Percentiles rank a stretch among this genome's conserved stretches.
Conservation (phyloP, 768 basidiomycete genomes). For the Rhodocollybia butyracea region DNA sequence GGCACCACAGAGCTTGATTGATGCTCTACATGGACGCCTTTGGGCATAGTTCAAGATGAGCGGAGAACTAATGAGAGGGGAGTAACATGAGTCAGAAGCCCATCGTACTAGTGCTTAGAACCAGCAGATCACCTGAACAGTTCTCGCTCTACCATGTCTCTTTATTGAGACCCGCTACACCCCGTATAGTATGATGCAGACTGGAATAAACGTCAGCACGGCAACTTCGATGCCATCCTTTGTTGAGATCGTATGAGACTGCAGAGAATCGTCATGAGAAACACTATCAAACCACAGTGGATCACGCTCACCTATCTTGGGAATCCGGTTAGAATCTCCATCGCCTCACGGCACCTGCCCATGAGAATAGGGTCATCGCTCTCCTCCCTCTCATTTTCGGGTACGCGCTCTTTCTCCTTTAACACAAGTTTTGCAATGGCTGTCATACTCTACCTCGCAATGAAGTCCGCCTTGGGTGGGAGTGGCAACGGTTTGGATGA, state of each 20-base stretch:
- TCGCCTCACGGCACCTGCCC: no score
- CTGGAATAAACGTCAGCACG: constrained; percentile 85
- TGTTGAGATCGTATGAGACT: constrained; percentile 94
- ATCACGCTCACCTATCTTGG: constrained; percentile 46
- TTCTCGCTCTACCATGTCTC: no score
- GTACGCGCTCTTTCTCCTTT: constrained; percentile 23
- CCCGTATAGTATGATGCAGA: constrained; percentile 82
- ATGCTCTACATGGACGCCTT: constrained; percentile 83
- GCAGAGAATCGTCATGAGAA: constrained; percentile 28
- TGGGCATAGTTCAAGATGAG: constrained; percentile 82
- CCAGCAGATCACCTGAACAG: constrained; percentile 82
- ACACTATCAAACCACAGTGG: background rate
- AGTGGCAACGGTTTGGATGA: background rate
- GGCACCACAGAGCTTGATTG: constrained; percentile 73
- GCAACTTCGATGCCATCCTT: constrained; percentile 90
- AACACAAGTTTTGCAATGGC: constrained; percentile 24
- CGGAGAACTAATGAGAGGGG: constrained; percentile 64
- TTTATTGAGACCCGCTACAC: constrained; percentile 85
- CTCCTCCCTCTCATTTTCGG: no score
- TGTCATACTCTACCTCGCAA: constrained; percentile 17
- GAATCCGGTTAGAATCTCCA: no score
- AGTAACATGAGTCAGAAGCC: background rate
- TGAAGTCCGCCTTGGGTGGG: background rate
- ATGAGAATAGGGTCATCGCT: no score
- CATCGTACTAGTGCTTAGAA: no score